Conservation (phyloP, 768 basidiomycete species). For the Leucocoprinus birnbaumii region DNA sequence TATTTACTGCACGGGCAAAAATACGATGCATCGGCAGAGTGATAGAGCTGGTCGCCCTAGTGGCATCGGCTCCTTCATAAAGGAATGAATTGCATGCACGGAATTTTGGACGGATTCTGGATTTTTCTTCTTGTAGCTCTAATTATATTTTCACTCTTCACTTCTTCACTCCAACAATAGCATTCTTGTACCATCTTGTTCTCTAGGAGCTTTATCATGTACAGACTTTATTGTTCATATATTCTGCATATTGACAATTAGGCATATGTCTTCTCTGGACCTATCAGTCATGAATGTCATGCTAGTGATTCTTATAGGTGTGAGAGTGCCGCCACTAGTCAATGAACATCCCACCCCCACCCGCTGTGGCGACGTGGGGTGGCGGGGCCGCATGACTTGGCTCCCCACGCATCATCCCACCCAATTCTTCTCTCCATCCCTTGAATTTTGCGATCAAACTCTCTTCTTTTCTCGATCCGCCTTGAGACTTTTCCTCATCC, state of each 20-base stretch:
- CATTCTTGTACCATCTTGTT: no score
- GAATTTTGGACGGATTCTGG: no score
- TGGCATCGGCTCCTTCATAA: slow-evolving; percentile 1
- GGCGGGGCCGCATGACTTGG: slow-evolving; percentile 9
- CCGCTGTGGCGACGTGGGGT: slow-evolving; percentile 12
- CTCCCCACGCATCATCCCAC: slow-evolving; percentile 20
- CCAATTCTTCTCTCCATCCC: slow-evolving; percentile 39
- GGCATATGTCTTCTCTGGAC: no score
- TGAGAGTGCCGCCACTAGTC: slow-evolving; percentile 19
- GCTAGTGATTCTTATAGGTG: no score
- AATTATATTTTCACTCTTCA: neutral
- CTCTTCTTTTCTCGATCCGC: slow-evolving; percentile 29
- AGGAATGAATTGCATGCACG: neutral
- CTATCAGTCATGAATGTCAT: no score
- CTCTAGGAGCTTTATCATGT: no score
- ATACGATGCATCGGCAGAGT: slow-evolving; percentile 25
- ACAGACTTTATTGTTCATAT: no score
- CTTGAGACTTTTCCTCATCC: slow-evolving; percentile 35
- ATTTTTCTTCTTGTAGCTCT: neutral
- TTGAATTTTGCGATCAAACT: slow-evolving; percentile 35
- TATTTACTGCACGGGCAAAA: slow-evolving; percentile 36
- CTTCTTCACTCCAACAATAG: no score
- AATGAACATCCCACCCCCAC: slow-evolving; percentile 30
- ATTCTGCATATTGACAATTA: no score
- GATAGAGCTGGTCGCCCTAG: slow-evolving; percentile 8